Evolutionary conservation across 768 basidiomycete species (phyloP).

Genomic region (Fomitopsis pulvina): DNA sequence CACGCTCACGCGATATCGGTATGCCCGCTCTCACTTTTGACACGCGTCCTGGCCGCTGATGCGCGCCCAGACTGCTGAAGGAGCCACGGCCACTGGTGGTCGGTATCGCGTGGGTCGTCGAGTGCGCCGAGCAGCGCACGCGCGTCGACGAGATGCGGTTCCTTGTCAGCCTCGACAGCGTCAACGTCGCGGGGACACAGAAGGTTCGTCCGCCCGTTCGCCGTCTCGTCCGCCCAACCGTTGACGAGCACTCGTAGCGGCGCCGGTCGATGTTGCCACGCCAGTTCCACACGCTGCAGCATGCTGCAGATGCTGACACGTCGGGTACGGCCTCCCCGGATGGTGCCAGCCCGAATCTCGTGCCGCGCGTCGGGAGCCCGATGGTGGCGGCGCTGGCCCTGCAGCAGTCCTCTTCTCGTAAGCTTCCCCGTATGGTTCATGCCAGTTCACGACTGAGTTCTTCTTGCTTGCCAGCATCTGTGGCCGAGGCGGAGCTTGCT

Average conservation of each 20-base stretch:
- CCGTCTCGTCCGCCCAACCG: neutral
- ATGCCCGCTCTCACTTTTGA: slow-evolving; percentile 12
- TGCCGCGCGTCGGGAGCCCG: neutral
- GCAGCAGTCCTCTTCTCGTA: slow-evolving; percentile 15
- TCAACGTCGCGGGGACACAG: slow-evolving; percentile 51
- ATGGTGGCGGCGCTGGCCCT: neutral
- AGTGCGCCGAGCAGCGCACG: slow-evolving; percentile 66
- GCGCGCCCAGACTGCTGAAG: slow-evolving; percentile 41
- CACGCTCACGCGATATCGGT: slow-evolving; percentile 71
- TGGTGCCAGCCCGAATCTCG: neutral
- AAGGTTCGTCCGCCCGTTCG: slow-evolving; percentile 41
- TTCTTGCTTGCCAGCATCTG: slow-evolving; percentile 7
- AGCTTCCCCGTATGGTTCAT: neutral
- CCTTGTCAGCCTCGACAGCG: slow-evolving; percentile 51
- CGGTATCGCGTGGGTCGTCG: slow-evolving; percentile 85
- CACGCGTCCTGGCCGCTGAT: neutral
- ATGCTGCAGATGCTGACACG: slow-evolving; percentile 4
- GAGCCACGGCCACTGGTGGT: slow-evolving; percentile 71
- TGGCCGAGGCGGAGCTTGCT: slow-evolving; percentile 23
- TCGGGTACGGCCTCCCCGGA: neutral
- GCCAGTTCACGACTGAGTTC: neutral
- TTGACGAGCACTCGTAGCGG: slow-evolving; percentile 35
- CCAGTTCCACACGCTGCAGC: slow-evolving; percentile 26
- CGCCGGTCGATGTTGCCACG: slow-evolving; percentile 72
- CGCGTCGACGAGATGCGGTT: slow-evolving; percentile 61